These are phyloP conservation scores for Chaetomium strumarium DNA, from an alignment of 2,329 filamentous ascomycete species.

Conservation along the genomic window DNA sequence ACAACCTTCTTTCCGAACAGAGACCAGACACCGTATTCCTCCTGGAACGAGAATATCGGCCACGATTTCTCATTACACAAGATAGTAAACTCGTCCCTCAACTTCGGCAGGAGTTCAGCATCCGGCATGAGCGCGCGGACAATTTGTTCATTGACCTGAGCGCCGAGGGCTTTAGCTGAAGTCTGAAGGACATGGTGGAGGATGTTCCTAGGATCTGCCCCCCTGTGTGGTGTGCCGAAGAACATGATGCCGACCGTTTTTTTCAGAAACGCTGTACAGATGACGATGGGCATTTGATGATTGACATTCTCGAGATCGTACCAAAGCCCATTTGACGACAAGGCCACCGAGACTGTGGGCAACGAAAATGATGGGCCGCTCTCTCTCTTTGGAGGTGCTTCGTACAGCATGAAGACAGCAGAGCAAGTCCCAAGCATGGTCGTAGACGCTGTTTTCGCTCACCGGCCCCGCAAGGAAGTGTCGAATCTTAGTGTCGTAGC, in stretches of 20 bases:
- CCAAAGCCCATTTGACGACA: conserved; percentile 27
- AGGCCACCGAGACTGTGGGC: conserved; percentile 32
- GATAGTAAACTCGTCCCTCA: conserved; percentile 26
- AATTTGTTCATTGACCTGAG: conserved; percentile 29
- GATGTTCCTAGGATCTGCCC: conserved; percentile 23
- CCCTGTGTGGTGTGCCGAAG: conserved; percentile 31
- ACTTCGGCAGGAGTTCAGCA: conserved; percentile 27
- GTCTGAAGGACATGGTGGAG: conserved; percentile 21
- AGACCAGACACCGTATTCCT: conserved; percentile 21
- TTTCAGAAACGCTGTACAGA: conserved; percentile 16
- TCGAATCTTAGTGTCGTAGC: conserved; percentile 27
- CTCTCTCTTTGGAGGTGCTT: conserved; percentile 9
- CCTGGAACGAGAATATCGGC: conserved; percentile 32
- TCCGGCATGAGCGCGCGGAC: conserved; percentile 29
- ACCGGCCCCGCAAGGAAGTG: conserved; percentile 22
- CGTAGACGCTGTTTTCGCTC: conserved; percentile 28
- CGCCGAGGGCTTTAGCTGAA: conserved; percentile 20
- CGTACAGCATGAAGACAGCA: conserved; percentile 28
- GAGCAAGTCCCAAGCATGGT: conserved; percentile 32
- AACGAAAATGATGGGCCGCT: conserved; percentile 27
- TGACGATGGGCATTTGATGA: conserved; percentile 1
- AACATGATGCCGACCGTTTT: conserved; percentile 28
- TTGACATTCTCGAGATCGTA: conserved; percentile 8
- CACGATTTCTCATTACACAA: conserved; percentile 28
- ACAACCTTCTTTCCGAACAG: conserved; percentile 25